phyloP scores from a whole-genome alignment of 2,329 filamentous ascomycete genomes.

The Colletotrichum orchidophilum region DNA sequence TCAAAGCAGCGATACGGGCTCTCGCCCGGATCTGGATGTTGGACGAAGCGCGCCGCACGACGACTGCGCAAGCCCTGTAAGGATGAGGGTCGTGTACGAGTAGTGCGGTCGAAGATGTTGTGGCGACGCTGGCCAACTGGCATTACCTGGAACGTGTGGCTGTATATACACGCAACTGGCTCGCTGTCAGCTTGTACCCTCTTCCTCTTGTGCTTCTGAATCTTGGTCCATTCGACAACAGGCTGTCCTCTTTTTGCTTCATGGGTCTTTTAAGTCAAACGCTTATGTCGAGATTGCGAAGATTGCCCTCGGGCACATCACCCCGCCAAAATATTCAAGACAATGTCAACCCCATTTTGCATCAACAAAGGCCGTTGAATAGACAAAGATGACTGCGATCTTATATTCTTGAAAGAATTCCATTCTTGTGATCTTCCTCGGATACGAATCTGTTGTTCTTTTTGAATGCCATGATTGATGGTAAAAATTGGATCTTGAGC shows the following conservation, averaged over 20 bases:
- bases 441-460: background rate
- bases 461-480: background rate
- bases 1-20: background rate
- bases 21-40: background rate
- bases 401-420: background rate
- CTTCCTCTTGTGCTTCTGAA: background rate
- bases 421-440: background rate
- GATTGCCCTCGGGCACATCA: too few relatives aligned
- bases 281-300: too few relatives aligned
- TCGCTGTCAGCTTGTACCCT: background rate
- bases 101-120: constrained; percentile 6
- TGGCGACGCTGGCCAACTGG: background rate
- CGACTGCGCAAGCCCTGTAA: constrained; percentile 1
- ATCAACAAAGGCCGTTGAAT: background rate
- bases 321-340: too few relatives aligned
- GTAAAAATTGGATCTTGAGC: background rate
- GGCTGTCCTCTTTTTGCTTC: background rate
- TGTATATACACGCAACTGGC: background rate
- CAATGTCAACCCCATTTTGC: too few relatives aligned
- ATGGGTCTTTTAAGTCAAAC: background rate
- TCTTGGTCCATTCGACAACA: background rate
- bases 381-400: background rate
- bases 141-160: background rate
- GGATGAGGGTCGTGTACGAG: constrained; percentile 19
- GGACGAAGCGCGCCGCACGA: background rate